Evolutionary conservation across 2,329 filamentous ascomycete species (phyloP), one percentile per base, ranked within the genome.

Genomic region (Cladosporium austrohemisphaericum): DNA sequence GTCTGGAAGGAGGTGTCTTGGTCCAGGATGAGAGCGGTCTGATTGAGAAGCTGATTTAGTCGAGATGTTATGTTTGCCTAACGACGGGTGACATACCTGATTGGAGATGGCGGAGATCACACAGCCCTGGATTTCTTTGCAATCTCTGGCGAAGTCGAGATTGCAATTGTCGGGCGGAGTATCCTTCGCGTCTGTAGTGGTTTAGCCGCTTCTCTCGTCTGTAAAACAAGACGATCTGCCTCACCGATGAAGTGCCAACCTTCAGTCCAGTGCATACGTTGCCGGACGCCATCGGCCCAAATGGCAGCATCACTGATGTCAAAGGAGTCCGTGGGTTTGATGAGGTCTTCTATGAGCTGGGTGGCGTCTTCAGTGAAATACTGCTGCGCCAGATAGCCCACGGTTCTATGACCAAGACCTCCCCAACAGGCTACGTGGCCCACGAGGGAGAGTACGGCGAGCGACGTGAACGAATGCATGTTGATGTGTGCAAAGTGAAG

Each of bases 81-180:
- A n/a, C 7, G 13, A 4, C 20, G 14, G 28, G 32, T 16, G 18
- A 3, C 11, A 28, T 38, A 47, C 44, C 33, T 47, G 44, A 10
- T 47, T 47, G 3, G 74, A 69, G 41, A 81, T 74, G 4, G 77
- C 77, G 22, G 66, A 70, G 2, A 80, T 68, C 29, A 76, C 69
- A 61, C 78, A 81, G 13, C 75, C 76, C 10, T 68, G 44, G n/a
- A 14, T 62, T 6, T 63, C 63, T 3, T 67, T 65, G 56, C 78
- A 80, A 60, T 81, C 78, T 7, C 78, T 70, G 18, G 70, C 67
- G 45, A 69, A 75, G 59, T 75, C 66, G 11, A 79, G 69, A 44
- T 68, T 69, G 66, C 76, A 79, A 49, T 57, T 63, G 3, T 59
- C 54, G 0, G 76, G 76, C 0, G 76, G 76, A 28, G 49, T 54